phyloP scores from a whole-genome alignment of 176 grass and related monocot genomes.

The Aegilops bicornis region DNA sequence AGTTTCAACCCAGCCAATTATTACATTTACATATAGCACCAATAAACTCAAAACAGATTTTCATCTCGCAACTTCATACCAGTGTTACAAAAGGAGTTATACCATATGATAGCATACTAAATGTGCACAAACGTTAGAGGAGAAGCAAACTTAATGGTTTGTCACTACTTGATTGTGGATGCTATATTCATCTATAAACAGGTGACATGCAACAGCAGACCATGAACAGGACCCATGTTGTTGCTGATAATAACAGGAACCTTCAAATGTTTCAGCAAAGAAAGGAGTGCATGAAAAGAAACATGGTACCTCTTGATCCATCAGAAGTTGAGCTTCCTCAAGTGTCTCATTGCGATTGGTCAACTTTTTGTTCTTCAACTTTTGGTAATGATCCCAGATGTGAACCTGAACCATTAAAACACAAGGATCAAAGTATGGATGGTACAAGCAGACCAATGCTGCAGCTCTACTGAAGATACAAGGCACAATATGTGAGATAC shows the following conservation, averaged over 20 bases:
- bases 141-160: not conserved
- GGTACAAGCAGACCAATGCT: not conserved
- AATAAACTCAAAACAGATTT: not conserved
- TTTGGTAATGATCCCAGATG: constrained; percentile 74
- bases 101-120: constrained; percentile 5
- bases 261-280: not conserved
- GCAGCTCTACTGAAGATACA: not conserved
- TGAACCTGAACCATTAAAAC: constrained; percentile 47
- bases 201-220: constrained; percentile 12
- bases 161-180: not conserved
- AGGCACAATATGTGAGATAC: constrained; percentile 1
- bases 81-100: not conserved
- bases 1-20: not conserved
- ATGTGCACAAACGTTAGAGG: not conserved
- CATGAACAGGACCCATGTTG: not conserved
- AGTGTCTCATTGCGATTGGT: constrained; percentile 53
- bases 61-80: not conserved
- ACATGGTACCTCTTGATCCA: constrained; percentile 78
- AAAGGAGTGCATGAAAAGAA: not conserved
- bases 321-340: constrained; percentile 66
- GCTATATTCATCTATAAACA: not conserved
- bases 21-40: not conserved
- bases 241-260: not conserved
- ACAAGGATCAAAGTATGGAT: constrained; percentile 23
- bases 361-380: constrained; percentile 45